A percentile compares a stretch with the other conserved stretches of the same genome.
These are phyloP conservation scores for Sporormia fimetaria DNA, from an alignment of 495 filamentous ascomycete genomes.

Conservation along the genomic window DNA sequence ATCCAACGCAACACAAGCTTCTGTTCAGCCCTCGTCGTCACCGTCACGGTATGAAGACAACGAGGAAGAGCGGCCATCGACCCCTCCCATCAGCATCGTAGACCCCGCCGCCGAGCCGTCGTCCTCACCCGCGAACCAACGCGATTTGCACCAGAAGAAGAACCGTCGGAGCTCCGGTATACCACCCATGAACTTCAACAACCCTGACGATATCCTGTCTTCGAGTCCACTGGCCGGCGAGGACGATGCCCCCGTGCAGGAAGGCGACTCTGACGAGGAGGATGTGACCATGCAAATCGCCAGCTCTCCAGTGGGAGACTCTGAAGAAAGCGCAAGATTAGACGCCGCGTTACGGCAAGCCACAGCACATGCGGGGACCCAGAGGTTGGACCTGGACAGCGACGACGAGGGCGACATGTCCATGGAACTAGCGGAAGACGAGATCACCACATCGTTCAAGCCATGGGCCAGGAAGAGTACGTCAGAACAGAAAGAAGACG, in stretches of 20 bases:
- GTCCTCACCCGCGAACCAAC: slow-evolving; percentile 58
- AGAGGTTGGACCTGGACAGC: slow-evolving; percentile 48
- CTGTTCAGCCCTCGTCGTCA: slow-evolving; percentile 34
- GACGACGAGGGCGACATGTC: slow-evolving; percentile 49
- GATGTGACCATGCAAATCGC: slow-evolving; percentile 19
- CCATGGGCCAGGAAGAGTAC: slow-evolving; percentile 51
- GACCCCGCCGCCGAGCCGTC: slow-evolving; percentile 39
- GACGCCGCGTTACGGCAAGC: slow-evolving; percentile 71
- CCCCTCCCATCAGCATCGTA: slow-evolving; percentile 49
- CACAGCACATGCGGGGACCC: slow-evolving; percentile 57
- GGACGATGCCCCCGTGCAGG: slow-evolving; percentile 28
- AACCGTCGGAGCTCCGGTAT: slow-evolving; percentile 54
- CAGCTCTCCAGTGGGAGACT: slow-evolving; percentile 28
- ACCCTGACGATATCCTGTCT: slow-evolving; percentile 52
- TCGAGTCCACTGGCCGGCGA: slow-evolving; percentile 70
- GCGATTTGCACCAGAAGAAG: slow-evolving; percentile 55
- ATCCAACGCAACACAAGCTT: slow-evolving; percentile 43
- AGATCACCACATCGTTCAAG: slow-evolving; percentile 64
- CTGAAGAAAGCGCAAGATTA: slow-evolving; percentile 53
- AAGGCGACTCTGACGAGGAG: slow-evolving; percentile 18
- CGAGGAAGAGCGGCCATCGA: slow-evolving; percentile 51
- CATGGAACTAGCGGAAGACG: slow-evolving; percentile 67
- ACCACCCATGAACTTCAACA: slow-evolving; percentile 48
- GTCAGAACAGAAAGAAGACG: slow-evolving; percentile 52
- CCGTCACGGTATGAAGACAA: slow-evolving; percentile 38